Conservation (phyloP, 768 basidiomycete genomes). For the Tylopilus balloui region DNA sequence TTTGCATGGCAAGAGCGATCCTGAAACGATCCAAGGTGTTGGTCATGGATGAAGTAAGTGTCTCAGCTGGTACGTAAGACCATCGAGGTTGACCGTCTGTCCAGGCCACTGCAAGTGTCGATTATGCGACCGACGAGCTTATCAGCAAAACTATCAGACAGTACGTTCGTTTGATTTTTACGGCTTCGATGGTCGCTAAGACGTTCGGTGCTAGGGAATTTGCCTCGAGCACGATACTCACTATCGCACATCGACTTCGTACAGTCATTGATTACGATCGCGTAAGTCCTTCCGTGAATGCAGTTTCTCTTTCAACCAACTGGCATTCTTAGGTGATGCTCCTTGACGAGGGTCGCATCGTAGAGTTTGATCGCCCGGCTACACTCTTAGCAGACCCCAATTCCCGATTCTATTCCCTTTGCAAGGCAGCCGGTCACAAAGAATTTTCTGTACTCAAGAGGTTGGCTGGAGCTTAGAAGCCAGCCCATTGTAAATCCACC, state of each 20-base stretch:
- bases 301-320: conserved; percentile 10
- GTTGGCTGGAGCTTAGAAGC: conserved; percentile 45
- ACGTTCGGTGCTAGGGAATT: conserved; percentile 50
- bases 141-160: conserved; percentile 78
- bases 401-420: conserved; percentile 64
- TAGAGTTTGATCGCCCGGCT: conserved; percentile 69
- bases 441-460: conserved; percentile 67
- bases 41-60: conserved; percentile 77
- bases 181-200: neutral
- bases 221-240: conserved; percentile 74
- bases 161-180: conserved; percentile 38
- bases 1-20: conserved; percentile 87
- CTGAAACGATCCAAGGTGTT: conserved; percentile 72
- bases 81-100: neutral
- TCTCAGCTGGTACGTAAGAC: neutral
- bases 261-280: conserved; percentile 84
- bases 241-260: conserved; percentile 75
- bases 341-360: conserved; percentile 72
- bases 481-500: neutral
- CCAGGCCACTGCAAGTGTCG: conserved; percentile 72
- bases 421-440: conserved; percentile 67
- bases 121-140: conserved; percentile 85
- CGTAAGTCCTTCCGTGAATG: conserved; percentile 38
- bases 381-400: conserved; percentile 49
- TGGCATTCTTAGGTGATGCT: conserved; percentile 55